A percentile compares a stretch with the other conserved stretches of the same genome.
These are phyloP conservation scores for Aspergillus cristatus DNA, from an alignment of 495 filamentous ascomycete species.

Conservation along the genomic window DNA sequence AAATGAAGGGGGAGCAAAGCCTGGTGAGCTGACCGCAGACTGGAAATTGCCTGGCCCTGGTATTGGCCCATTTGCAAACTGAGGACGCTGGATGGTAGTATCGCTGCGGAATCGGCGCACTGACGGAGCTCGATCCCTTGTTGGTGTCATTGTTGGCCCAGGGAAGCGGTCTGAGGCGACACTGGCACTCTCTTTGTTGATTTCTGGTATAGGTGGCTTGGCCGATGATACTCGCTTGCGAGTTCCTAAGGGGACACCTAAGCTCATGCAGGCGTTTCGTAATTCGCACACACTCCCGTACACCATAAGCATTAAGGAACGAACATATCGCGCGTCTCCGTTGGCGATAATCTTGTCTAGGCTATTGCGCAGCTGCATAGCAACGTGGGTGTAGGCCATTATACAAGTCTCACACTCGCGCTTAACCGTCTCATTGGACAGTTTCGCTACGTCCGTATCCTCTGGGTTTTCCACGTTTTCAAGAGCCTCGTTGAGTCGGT, in stretches of 20 bases:
- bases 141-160: slow-evolving; percentile 52
- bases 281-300: slow-evolving; percentile 76
- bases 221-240: slow-evolving; percentile 14
- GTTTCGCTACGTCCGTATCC: slow-evolving; percentile 34
- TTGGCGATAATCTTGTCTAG: slow-evolving; percentile 62
- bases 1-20: slow-evolving; percentile 24
- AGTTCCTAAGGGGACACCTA: slow-evolving; percentile 22
- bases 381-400: slow-evolving; percentile 66
- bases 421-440: slow-evolving; percentile 45
- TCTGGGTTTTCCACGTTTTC: slow-evolving; percentile 47
- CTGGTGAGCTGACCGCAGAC: slow-evolving; percentile 25
- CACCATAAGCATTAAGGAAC: slow-evolving; percentile 69
- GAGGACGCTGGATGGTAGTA: slow-evolving; percentile 51
- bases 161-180: slow-evolving; percentile 20
- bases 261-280: slow-evolving; percentile 42
- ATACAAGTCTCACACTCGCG: slow-evolving; percentile 65
- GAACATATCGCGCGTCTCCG: slow-evolving; percentile 68
- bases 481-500: slow-evolving; percentile 64
- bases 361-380: slow-evolving; percentile 57
- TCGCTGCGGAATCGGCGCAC: slow-evolving; percentile 51
- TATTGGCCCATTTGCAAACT: slow-evolving; percentile 18
- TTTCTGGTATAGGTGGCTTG: slow-evolving; percentile 20
- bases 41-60: slow-evolving; percentile 19
- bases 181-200: slow-evolving; percentile 12
- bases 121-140: slow-evolving; percentile 41